Percentiles rank a stretch among this genome's conserved stretches.
Conservation (phyloP, 176 grass and related monocot species). For the Aegilops speltoides region DNA sequence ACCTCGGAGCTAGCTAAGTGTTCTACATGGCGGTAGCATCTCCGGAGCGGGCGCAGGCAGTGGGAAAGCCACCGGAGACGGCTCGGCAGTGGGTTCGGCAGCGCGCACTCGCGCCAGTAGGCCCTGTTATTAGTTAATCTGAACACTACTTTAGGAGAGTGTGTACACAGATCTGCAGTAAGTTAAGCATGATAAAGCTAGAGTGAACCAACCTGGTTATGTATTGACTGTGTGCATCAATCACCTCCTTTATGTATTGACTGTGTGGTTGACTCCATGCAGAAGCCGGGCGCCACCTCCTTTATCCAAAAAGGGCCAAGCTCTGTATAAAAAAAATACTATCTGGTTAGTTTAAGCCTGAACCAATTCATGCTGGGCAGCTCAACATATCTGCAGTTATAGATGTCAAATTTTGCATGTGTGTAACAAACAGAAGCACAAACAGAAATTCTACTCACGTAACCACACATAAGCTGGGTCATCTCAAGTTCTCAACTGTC, state of each 20-base stretch:
- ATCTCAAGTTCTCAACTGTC: background rate
- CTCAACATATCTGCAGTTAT: background rate
- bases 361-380: background rate
- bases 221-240: too few relatives aligned
- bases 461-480: background rate
- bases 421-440: background rate
- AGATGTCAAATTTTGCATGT: background rate
- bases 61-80: too few relatives aligned
- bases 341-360: background rate
- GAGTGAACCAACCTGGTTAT: background rate
- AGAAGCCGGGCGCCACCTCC: background rate
- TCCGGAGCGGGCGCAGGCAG: conserved; percentile 12
- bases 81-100: background rate
- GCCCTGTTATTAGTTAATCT: background rate
- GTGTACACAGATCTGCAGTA: background rate
- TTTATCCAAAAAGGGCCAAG: background rate
- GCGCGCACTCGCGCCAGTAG: conserved; percentile 20
- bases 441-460: background rate
- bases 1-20: background rate
- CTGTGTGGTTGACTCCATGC: background rate
- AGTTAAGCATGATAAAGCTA: background rate
- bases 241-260: background rate
- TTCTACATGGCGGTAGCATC: too few relatives aligned
- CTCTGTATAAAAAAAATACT: too few relatives aligned
- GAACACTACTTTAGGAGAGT: background rate